phyloP scores from a whole-genome alignment of 2,329 filamentous ascomycete genomes.

The Fusarium virguliforme region DNA sequence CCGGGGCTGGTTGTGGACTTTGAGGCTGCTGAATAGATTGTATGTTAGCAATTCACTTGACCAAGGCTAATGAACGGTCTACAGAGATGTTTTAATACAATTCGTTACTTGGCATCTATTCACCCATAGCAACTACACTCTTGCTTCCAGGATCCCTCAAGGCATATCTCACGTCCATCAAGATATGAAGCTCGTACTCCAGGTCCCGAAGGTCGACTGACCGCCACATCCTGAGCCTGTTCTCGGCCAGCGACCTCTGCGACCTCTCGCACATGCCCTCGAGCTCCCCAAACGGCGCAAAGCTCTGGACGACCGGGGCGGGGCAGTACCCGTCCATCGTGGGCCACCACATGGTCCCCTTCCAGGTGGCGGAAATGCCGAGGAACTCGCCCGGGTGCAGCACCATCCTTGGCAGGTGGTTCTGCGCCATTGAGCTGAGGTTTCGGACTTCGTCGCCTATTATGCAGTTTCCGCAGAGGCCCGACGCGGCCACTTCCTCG shows the following conservation, averaged over 20 bases:
- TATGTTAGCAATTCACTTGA: background rate
- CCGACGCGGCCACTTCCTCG: background rate
- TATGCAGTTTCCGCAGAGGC: conserved; percentile 27
- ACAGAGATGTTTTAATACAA: background rate
- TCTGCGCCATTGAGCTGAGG: conserved; percentile 8
- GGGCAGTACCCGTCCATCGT: fast-evolving
- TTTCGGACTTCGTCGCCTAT: conserved; percentile 2
- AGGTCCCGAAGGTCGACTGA: conserved; percentile 13
- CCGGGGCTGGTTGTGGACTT: conserved; percentile 46
- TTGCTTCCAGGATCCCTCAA: background rate
- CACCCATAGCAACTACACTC: background rate
- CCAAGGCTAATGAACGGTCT: background rate
- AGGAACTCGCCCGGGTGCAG: background rate
- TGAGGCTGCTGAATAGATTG: conserved; percentile 29
- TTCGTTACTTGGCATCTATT: background rate
- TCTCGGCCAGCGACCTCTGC: background rate
- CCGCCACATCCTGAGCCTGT: conserved; percentile 12
- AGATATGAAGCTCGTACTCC: conserved; percentile 1
- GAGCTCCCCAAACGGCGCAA: background rate
- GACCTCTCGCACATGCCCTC: background rate
- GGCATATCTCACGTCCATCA: background rate
- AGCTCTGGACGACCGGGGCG: background rate
- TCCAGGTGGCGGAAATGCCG: background rate
- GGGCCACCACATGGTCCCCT: background rate
- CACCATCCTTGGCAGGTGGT: background rate